Evolutionary conservation across 768 basidiomycete species (phyloP), one percentile per base, ranked within the genome.

Genomic region (Lentinula guzmanii): DNA sequence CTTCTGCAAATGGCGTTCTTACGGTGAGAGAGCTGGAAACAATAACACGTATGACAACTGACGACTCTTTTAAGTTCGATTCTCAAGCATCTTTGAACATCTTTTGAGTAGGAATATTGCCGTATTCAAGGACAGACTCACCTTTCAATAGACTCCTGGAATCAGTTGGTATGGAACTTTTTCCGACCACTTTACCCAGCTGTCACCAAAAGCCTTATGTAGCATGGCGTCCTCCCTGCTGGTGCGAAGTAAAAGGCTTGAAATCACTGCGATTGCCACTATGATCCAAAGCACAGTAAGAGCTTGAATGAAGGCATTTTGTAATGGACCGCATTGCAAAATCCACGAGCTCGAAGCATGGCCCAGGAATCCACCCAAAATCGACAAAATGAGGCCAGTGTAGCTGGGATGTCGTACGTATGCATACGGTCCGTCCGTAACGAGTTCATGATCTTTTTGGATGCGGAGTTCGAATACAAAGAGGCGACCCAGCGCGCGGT

Each of bases 341-440:
- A 75, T 62, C 75, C 72, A 77, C 5, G 75, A 76, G 5, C 73
- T 73, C 2, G 64, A 61, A 0, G 66, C 64, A 50, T 72, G 70
- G 60, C 62, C 66, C 33, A 64, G 66, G 51, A 66, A 66, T 13
- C 65, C 63, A 8, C 69, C 73, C n/a, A 72, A 11, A 18, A 75
- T 64, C n/a, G 68, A 69, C 43, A 74, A 46, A 21, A 74, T 73
- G 15, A 75, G 63, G 9, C 70, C 74, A 15, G 68, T 69, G 61
- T 79, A 79, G 64, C 76, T 75, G 3, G 77, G 77, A 62, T 79
- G 76, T 42, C 76, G 70, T 15, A 77, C 68, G 50, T 70, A 56
- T 4, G 74, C 62, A 57, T 79, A 79, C 0, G 76, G 77, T 1
- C 77, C 76, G 2, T 64, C 39, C 0, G 70, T 70, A 33, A 78